Percentiles rank a stretch among this genome's conserved stretches.
phyloP scores from a whole-genome alignment of 768 basidiomycete genomes.

The Agaricus bisporus region DNA sequence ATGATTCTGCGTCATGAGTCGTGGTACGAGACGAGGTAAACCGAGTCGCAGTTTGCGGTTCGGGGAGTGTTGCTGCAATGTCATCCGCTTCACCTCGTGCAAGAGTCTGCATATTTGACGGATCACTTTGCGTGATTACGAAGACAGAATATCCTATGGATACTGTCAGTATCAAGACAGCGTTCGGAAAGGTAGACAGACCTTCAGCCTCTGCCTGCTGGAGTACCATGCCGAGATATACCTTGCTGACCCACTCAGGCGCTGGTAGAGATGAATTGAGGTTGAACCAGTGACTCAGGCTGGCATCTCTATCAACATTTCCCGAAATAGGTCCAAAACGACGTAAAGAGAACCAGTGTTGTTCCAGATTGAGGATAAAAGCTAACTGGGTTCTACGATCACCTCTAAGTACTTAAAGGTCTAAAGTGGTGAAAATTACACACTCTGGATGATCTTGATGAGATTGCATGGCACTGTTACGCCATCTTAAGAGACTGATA shows the following conservation, averaged over 20 bases:
- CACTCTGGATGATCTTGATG: slow-evolving; percentile 79
- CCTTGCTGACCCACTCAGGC: slow-evolving; percentile 81
- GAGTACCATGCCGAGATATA: slow-evolving; percentile 80
- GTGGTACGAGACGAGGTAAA: slow-evolving; percentile 4
- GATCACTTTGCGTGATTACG: slow-evolving; percentile 61
- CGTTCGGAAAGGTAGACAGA: slow-evolving; percentile 19
- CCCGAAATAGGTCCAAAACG: slow-evolving; percentile 59
- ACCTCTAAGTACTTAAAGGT: background rate
- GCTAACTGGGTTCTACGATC: slow-evolving; percentile 65
- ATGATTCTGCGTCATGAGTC: background rate
- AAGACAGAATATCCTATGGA: slow-evolving; percentile 76
- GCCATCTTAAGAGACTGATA: slow-evolving; percentile 74
- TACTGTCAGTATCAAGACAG: background rate
- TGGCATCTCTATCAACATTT: slow-evolving; percentile 35
- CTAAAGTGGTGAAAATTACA: slow-evolving; percentile 13
- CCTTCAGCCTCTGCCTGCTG: slow-evolving; percentile 86
- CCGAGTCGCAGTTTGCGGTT: slow-evolving; percentile 33
- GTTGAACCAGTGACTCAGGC: slow-evolving; percentile 80
- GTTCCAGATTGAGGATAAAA: slow-evolving; percentile 80
- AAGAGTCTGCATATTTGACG: slow-evolving; percentile 44
- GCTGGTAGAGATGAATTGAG: slow-evolving; percentile 65
- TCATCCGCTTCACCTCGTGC: slow-evolving; percentile 68
- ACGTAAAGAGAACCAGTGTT: slow-evolving; percentile 88
- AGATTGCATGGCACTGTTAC: slow-evolving; percentile 72
- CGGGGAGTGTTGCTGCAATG: slow-evolving; percentile 57